These are phyloP conservation scores for Pseudotulostoma volvatum DNA, from an alignment of 495 filamentous ascomycete species.

Conservation along the genomic window DNA sequence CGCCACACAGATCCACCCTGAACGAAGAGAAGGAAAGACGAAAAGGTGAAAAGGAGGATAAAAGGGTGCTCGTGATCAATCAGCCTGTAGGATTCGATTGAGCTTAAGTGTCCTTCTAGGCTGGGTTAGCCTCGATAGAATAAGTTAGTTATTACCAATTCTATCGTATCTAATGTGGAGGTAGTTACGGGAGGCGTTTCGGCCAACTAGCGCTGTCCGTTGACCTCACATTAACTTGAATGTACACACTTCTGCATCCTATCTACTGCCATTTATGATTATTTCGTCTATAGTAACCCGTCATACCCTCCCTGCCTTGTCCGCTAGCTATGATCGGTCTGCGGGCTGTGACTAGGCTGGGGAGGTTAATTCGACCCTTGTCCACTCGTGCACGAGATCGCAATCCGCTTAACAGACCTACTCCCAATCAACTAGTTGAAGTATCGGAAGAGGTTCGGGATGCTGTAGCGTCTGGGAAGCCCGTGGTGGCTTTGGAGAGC, in stretches of 20 bases:
- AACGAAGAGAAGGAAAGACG: slow-evolving; percentile 10
- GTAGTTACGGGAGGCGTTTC: slow-evolving; percentile 21
- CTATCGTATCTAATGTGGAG: too few species aligned
- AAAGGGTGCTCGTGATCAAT: slow-evolving; percentile 3
- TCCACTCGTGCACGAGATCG: slow-evolving; percentile 10
- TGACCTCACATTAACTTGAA: slow-evolving; percentile 14
- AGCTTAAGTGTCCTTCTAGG: slow-evolving; percentile 31
- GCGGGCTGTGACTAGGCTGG: neutral
- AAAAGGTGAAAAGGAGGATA: slow-evolving; percentile 7
- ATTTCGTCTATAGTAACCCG: too few species aligned
- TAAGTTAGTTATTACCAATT: too few species aligned
- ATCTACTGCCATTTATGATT: too few species aligned
- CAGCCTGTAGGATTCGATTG: too few species aligned
- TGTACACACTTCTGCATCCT: neutral
- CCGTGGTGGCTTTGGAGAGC: slow-evolving; percentile 82
- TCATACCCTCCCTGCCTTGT: too few species aligned
- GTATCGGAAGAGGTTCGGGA: slow-evolving; percentile 71
- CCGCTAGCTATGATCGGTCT: too few species aligned
- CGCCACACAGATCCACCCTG: slow-evolving; percentile 6
- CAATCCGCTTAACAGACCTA: slow-evolving; percentile 6
- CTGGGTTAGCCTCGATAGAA: too few species aligned
- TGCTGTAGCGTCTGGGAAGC: slow-evolving; percentile 52
- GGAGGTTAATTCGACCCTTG: too few species aligned
- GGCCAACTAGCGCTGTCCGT: slow-evolving; percentile 20
- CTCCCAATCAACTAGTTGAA: too few species aligned